Evolutionary conservation across 345 rosid genomes (phyloP).

Genomic region (Aethionema arabicum): DNA sequence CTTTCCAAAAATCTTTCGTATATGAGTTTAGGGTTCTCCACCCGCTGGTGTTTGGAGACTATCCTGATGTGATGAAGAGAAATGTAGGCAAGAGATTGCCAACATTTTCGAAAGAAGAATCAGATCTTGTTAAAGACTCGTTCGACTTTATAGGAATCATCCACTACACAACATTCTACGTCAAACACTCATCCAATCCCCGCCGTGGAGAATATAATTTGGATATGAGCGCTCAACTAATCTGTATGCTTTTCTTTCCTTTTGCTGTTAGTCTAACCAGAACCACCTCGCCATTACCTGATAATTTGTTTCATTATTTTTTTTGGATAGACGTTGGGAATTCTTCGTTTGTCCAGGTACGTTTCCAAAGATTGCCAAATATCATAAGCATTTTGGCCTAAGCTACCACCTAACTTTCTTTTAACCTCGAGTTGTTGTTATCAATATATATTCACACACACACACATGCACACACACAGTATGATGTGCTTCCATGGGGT

Average conservation of each 20-base stretch:
- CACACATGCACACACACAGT: no score
- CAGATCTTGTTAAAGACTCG: constrained; percentile 53
- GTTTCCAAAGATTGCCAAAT: constrained; percentile 8
- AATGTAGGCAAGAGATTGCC: no score
- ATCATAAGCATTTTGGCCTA: no score
- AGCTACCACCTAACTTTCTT: no score
- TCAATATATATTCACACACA: no score
- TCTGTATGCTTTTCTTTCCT: constrained; percentile 29
- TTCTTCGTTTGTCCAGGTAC: constrained; percentile 16
- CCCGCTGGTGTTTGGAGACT: no score
- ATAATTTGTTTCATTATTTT: not conserved
- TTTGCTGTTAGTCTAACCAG: not conserved
- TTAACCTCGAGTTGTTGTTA: no score
- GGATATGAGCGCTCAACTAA: constrained; percentile 33
- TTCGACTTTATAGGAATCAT: constrained; percentile 55
- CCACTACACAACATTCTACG: constrained; percentile 33
- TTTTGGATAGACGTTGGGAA: constrained; percentile 31
- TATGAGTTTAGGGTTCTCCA: no score
- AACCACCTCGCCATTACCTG: not conserved
- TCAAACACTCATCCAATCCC: constrained; percentile 34
- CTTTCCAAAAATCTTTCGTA: no score
- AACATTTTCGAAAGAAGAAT: constrained; percentile 46
- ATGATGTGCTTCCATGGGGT: no score
- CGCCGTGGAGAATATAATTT: constrained; percentile 31
- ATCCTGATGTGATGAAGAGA: no score